A percentile compares a stretch with the other conserved stretches of the same genome.
Evolutionary conservation across 148 eudicot species (phyloP).

Genomic region (Rhododendron simsii): DNA sequence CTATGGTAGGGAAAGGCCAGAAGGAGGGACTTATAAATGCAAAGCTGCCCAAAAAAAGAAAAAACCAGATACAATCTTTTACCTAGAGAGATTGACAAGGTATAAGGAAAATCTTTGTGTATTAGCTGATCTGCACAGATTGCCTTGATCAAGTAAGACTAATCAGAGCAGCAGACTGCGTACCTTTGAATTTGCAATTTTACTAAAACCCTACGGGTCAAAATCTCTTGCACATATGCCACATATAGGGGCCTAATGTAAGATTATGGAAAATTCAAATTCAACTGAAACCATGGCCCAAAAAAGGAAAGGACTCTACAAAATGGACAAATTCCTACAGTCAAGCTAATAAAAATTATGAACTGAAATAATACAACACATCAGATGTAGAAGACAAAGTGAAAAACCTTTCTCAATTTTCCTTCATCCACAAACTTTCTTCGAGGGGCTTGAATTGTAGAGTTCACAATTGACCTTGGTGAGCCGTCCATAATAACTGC

Average conservation of each 20-base stretch:
- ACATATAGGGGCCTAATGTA: neutral
- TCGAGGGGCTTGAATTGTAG: constrained; percentile 83
- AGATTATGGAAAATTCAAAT: neutral
- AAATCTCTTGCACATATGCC: neutral
- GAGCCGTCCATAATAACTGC: constrained; percentile 53
- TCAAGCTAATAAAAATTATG: neutral
- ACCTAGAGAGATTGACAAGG: neutral
- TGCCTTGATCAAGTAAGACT: neutral
- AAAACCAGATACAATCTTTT: neutral
- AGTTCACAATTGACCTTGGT: constrained; percentile 63
- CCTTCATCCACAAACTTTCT: constrained; percentile 97
- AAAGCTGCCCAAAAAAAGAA: neutral
- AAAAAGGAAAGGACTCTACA: neutral
- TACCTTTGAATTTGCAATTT: neutral
- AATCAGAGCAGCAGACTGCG: neutral
- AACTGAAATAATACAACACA: neutral
- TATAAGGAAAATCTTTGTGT: neutral
- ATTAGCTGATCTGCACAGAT: neutral
- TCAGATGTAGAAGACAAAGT: neutral
- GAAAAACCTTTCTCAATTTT: constrained; percentile 84
- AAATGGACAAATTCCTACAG: neutral
- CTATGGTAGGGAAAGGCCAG: neutral
- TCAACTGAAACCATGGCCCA: neutral
- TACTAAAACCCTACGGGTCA: neutral
- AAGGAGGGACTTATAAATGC: neutral